Evolutionary conservation across 208 protist species (phyloP).

Genomic region (Polymyxa betae): DNA sequence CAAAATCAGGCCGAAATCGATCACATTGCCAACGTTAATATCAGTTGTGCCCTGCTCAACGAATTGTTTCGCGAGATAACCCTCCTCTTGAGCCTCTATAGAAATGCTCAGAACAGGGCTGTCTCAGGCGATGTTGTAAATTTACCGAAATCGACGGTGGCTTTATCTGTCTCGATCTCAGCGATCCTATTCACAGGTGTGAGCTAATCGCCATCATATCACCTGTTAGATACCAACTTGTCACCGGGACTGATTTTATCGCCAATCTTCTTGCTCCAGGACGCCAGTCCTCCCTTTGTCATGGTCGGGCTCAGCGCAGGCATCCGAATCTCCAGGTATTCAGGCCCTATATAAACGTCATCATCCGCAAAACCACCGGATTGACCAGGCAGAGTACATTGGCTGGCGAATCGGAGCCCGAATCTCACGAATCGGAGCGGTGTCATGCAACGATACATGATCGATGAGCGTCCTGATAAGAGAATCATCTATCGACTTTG

Average conservation of each 20-base stretch:
- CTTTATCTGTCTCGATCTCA: constrained; percentile 95
- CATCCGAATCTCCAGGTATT: constrained; percentile 84
- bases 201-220: neutral
- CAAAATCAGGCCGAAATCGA: neutral
- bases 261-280: constrained; percentile 85
- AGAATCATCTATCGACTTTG: too few species aligned
- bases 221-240: constrained; percentile 60
- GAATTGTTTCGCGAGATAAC: neutral
- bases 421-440: too few species aligned
- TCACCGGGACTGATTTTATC: constrained; percentile 84
- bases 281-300: constrained; percentile 85
- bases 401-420: too few species aligned
- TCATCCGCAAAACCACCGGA: too few species aligned
- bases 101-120: neutral
- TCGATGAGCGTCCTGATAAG: too few species aligned
- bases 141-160: constrained; percentile 85
- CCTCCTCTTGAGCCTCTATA: constrained; percentile 44
- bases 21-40: neutral
- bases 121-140: neutral
- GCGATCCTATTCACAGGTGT: constrained; percentile 70
- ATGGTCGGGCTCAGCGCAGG: constrained; percentile 94
- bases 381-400: too few species aligned
- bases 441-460: too few species aligned
- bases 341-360: constrained; percentile 35
- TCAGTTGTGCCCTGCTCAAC: neutral